phyloP scores from a whole-genome alignment of 1,139 yeast genomes.

The Candida labiduridarum region DNA sequence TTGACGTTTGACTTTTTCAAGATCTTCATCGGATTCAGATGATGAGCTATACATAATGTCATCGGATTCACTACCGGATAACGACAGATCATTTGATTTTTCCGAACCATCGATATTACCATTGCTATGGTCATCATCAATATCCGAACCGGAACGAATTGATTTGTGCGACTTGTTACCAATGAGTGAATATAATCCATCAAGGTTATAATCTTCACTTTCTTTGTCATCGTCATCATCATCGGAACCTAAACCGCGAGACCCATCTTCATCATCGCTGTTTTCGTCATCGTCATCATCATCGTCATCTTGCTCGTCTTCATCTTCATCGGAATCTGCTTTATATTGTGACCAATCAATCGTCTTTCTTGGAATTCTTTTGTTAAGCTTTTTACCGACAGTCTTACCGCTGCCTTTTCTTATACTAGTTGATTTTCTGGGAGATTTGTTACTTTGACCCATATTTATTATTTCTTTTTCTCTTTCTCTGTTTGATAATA shows the following conservation, averaged over 20 bases:
- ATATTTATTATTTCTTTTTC: not conserved
- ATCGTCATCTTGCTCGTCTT: conserved; percentile 33
- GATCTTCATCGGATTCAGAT: conserved; percentile 63
- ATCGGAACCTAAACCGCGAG: not conserved
- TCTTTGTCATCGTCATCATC: conserved; percentile 25
- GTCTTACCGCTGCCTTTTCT: conserved; percentile 5
- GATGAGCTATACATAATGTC: conserved; percentile 30
- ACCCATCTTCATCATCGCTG: conserved; percentile 13
- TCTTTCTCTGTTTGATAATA: not conserved
- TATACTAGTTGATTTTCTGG: conserved; percentile 20
- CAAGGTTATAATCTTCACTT: conserved; percentile 18
- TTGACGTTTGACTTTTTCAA: conserved; percentile 70
- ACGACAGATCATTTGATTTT: too few species aligned
- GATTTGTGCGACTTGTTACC: conserved; percentile 13
- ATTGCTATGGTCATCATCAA: conserved; percentile 20
- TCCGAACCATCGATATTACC: not conserved
- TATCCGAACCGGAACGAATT: conserved; percentile 5
- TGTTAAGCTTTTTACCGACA: conserved; percentile 39
- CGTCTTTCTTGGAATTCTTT: conserved; percentile 32
- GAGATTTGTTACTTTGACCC: conserved; percentile 6
- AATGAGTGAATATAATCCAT: conserved; percentile 26
- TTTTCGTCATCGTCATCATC: conserved; percentile 27
- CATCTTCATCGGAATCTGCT: conserved; percentile 14
- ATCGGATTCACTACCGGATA: conserved; percentile 23
- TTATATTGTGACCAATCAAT: conserved; percentile 23